Percentiles rank a stretch among this genome's conserved stretches.
phyloP scores from a whole-genome alignment of 2,329 filamentous ascomycete genomes.

The Microsporum audouinii region DNA sequence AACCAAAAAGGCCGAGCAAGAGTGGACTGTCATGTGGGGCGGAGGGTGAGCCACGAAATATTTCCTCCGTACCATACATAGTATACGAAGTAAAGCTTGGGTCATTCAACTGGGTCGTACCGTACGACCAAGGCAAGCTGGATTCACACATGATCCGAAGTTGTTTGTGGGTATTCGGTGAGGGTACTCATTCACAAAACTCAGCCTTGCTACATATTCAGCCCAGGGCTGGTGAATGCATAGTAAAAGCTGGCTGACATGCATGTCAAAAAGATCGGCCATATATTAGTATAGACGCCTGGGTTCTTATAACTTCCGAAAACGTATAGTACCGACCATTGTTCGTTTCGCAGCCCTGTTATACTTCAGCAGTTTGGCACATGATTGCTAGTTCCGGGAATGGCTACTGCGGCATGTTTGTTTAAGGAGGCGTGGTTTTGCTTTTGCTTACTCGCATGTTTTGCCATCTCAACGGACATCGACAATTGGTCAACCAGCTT shows the following conservation, averaged over 20 bases:
- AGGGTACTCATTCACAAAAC: not conserved
- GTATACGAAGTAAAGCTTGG: not conserved
- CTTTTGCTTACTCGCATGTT: not conserved
- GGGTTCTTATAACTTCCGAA: not conserved
- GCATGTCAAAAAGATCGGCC: not conserved
- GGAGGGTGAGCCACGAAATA: not conserved
- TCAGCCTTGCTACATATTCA: constrained; percentile 2
- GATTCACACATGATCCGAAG: not conserved
- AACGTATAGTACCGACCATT: not conserved
- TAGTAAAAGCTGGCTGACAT: not conserved
- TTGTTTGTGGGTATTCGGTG: not conserved
- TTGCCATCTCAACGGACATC: not conserved
- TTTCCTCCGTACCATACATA: not conserved
- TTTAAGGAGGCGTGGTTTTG: not conserved
- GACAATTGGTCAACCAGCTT: not conserved
- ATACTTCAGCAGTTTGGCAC: not conserved
- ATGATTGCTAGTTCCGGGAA: not conserved
- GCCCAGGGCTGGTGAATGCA: not conserved
- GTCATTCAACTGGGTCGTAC: not conserved
- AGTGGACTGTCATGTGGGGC: not conserved
- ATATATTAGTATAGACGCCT: not conserved
- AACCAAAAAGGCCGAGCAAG: not conserved
- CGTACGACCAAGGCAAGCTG: not conserved
- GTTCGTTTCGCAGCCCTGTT: not conserved
- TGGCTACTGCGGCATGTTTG: not conserved